Evolutionary conservation across 345 rosid genomes (phyloP).

Genomic region (Eucalyptus tenuipes): DNA sequence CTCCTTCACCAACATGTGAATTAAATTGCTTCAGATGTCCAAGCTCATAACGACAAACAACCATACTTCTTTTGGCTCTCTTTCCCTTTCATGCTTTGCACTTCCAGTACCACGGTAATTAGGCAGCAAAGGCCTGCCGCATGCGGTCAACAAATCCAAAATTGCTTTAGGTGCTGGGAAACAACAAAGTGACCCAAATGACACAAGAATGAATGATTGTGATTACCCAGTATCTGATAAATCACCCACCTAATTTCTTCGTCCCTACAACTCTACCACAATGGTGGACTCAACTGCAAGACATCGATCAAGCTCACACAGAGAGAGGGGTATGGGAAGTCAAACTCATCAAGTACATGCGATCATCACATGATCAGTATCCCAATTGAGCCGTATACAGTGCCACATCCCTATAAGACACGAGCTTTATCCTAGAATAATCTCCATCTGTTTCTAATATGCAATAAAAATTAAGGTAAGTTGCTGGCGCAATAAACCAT

Average conservation of each 20-base stretch:
- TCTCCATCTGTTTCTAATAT: not conserved
- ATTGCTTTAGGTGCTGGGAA: not conserved
- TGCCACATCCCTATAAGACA: not conserved
- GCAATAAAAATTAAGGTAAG: not conserved
- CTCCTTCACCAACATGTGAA: not conserved
- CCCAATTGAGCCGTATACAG: not conserved
- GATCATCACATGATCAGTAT: not conserved
- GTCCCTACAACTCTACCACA: not conserved
- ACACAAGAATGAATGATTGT: not conserved
- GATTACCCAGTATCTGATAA: not conserved
- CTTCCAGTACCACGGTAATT: not conserved
- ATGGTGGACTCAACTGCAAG: not conserved
- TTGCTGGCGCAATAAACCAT: not conserved
- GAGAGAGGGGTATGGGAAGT: not conserved
- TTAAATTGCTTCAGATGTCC: not conserved
- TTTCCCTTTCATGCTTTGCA: not conserved
- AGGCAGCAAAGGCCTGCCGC: not conserved
- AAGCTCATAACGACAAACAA: not conserved
- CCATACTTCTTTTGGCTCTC: not conserved
- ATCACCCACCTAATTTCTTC: not conserved
- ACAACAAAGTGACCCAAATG: not conserved
- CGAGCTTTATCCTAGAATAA: not conserved
- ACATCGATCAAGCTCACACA: not conserved
- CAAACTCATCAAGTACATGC: constrained; percentile 1
- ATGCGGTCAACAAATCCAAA: not conserved